Base-by-base conservation (phyloP, 345 rosid genomes). In the Brassica nigra region DNA sequence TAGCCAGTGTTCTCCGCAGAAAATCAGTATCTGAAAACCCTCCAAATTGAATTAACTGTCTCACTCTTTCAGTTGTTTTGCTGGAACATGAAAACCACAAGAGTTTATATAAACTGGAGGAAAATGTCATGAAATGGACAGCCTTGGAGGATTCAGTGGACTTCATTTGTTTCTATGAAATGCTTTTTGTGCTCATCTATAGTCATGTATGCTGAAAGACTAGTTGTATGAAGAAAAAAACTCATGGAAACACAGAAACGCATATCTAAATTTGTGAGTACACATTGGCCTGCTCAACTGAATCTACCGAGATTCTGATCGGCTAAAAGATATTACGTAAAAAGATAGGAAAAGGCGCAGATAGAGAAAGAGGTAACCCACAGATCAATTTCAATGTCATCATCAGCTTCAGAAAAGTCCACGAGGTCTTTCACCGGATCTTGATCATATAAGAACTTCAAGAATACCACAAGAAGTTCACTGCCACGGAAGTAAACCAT, bases 361-460 rank as follows among this genome's bases (percentile, higher is more conserved):
- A 70, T 33, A 55, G 47, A 81, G 71, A 62, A 59, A 67, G 78
- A 59, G 62, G 73, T 58, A 47, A 86, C 98, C 88, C 85, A 94
- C 98, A 74, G 30, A 84, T 90, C 97, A 84, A 86, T 83, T 70
- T 90, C 91, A 59, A 94, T 84, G 68, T 61, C 79, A 68, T 77
- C 81, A 79, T 84, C 90, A 76, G 75, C 85, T 81, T 87, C 92
- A 77, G 94, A 83, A 66, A 79, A 84, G 67, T 89, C 92, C 79
- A 91, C 76, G 71, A 92, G 83, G 71, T 86, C 88, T 88, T 81
- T 89, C 36, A 91, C 92, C 15, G 98, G 97, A 87, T 91, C 97
- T 89, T 92, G 97, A 84, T 94, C 92, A 76, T 89, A 92, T 57
- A 94, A 83, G 86, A 89, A 87, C 87, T 94, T 92, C 86, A 94